These are phyloP conservation scores for Pichia californica DNA, from an alignment of 805 yeast genomes.

Conservation along the genomic window DNA sequence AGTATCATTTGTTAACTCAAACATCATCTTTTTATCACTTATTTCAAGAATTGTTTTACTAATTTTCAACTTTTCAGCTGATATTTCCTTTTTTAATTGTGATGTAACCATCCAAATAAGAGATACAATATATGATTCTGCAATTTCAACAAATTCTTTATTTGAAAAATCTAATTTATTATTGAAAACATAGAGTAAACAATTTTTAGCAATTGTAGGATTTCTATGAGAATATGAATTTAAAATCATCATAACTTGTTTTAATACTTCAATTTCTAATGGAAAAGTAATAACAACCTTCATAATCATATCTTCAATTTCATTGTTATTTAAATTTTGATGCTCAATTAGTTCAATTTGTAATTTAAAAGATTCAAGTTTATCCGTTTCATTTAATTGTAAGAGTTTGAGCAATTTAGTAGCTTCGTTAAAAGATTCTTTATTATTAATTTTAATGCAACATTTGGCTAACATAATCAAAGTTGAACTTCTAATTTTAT, in stretches of 20 bases:
- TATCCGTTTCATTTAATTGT: slow-evolving; percentile 23
- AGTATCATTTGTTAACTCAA: slow-evolving; percentile 25
- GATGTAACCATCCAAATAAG: slow-evolving; percentile 20
- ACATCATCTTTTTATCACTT: slow-evolving; percentile 24
- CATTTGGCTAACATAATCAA: slow-evolving; percentile 24
- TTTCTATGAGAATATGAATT: slow-evolving; percentile 17
- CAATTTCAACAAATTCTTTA: not conserved
- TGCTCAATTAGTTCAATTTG: slow-evolving; percentile 20
- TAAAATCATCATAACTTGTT: slow-evolving; percentile 8
- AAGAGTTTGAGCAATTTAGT: slow-evolving; percentile 19
- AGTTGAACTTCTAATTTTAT: slow-evolving; percentile 19
- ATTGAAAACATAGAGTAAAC: slow-evolving; percentile 30
- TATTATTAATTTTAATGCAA: slow-evolving; percentile 21
- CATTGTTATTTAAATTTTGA: slow-evolving; percentile 8
- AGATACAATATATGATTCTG: slow-evolving; percentile 14
- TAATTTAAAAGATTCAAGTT: slow-evolving; percentile 28
- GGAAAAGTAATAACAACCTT: slow-evolving; percentile 30
- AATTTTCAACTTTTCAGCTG: slow-evolving; percentile 11
- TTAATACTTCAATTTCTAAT: slow-evolving; percentile 14
- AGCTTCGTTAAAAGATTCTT: slow-evolving; percentile 14
- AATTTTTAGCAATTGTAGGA: slow-evolving; percentile 25
- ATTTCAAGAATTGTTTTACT: slow-evolving; percentile 21
- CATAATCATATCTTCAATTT: slow-evolving; percentile 29
- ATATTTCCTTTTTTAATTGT: slow-evolving; percentile 14
- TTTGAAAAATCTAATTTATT: slow-evolving; percentile 22